Percentiles rank a stretch among this genome's conserved stretches.
phyloP scores from a whole-genome alignment of 352 stramenopile genomes.

The Phytophthora pseudosyringae region DNA sequence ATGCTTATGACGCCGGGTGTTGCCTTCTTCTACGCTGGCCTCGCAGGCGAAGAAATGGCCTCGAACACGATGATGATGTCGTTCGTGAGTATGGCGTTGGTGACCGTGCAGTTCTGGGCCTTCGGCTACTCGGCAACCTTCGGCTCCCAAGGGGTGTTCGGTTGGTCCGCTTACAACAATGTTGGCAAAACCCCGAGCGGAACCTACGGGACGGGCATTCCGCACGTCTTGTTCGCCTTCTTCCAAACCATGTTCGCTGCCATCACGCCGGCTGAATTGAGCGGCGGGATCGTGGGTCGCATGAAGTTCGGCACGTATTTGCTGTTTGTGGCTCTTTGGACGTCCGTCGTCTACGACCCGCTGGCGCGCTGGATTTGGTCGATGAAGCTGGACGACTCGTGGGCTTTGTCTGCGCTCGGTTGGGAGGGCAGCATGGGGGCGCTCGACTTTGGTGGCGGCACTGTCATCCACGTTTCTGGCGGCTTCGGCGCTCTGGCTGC shows the following conservation, averaged over 20 bases:
- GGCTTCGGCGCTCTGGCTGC: slow-evolving; percentile 75
- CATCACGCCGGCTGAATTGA: slow-evolving; percentile 77
- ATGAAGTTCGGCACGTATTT: slow-evolving; percentile 83
- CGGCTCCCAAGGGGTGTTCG: slow-evolving; percentile 59
- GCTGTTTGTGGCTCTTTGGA: slow-evolving; percentile 80
- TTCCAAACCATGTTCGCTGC: slow-evolving; percentile 85
- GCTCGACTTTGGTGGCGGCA: slow-evolving; percentile 84
- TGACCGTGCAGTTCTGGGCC: slow-evolving; percentile 82
- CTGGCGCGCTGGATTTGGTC: slow-evolving; percentile 86
- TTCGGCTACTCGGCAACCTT: slow-evolving; percentile 82
- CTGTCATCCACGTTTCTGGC: slow-evolving; percentile 79
- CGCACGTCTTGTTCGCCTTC: slow-evolving; percentile 71
- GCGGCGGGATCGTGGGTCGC: slow-evolving; percentile 76
- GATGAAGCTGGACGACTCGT: slow-evolving; percentile 57
- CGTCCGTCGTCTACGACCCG: slow-evolving; percentile 81
- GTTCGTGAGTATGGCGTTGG: slow-evolving; percentile 76
- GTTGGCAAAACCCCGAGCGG: slow-evolving; percentile 46
- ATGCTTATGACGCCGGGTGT: slow-evolving; percentile 80
- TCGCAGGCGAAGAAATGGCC: slow-evolving; percentile 72
- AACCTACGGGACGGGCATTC: slow-evolving; percentile 64
- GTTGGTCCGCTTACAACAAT: slow-evolving; percentile 64
- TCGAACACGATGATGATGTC: slow-evolving; percentile 88
- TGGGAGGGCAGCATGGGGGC: slow-evolving; percentile 70
- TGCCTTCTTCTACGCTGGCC: slow-evolving; percentile 82
- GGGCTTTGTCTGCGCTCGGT: slow-evolving; percentile 36